phyloP scores from a whole-genome alignment of 1,139 yeast genomes.

The Suhomyces panamericanus region DNA sequence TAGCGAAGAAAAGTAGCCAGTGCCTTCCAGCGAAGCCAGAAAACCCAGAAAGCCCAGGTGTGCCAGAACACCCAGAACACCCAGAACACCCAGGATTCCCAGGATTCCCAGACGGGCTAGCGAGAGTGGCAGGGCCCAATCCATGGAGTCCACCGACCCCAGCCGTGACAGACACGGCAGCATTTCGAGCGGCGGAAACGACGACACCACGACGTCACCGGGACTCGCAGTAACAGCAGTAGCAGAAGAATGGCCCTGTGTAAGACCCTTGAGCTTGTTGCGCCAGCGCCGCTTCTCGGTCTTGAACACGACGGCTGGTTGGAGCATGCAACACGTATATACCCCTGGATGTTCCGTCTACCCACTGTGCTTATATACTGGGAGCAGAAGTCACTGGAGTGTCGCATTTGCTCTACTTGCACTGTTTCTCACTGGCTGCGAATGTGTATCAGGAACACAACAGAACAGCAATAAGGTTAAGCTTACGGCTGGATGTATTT shows the following conservation, averaged over 20 bases:
- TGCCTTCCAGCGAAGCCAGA: not conserved
- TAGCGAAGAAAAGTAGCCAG: not conserved
- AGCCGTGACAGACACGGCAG: not conserved
- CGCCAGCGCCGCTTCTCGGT: not conserved
- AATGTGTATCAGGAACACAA: too few relatives aligned
- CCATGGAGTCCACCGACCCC: not conserved
- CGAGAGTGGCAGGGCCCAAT: not conserved
- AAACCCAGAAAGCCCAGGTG: not conserved
- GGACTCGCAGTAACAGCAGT: too few relatives aligned
- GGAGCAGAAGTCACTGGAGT: too few relatives aligned
- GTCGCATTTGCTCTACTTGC: too few relatives aligned
- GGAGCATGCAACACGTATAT: not conserved
- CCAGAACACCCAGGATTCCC: not conserved
- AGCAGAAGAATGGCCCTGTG: not conserved
- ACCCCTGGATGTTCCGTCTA: too few relatives aligned
- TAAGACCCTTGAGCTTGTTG: not conserved
- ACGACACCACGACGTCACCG: not conserved
- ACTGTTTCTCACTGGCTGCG: too few relatives aligned
- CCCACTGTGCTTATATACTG: too few relatives aligned
- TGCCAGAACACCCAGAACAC: not conserved
- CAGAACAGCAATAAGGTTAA: too few relatives aligned
- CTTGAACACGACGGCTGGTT: not conserved
- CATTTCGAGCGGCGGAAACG: slow-evolving; percentile 4
- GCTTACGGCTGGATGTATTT: too few relatives aligned
- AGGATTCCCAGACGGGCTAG: not conserved